A percentile compares a stretch with the other conserved stretches of the same genome.
Conservation (phyloP, 2,329 filamentous ascomycete genomes). For the Colletotrichum cordylinicola region DNA sequence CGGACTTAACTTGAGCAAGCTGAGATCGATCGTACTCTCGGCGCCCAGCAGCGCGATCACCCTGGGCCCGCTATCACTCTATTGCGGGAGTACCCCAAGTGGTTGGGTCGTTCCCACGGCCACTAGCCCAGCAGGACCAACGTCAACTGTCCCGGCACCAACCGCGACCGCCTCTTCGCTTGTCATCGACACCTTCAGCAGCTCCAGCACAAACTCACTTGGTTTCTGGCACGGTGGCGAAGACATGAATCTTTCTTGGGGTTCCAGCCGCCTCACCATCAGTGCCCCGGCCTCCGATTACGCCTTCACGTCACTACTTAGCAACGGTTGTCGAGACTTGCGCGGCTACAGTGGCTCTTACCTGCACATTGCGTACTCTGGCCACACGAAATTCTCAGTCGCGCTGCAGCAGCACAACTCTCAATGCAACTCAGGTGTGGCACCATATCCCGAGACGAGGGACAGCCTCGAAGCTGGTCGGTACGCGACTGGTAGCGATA, state of each 20-base stretch:
- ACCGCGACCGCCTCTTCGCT: slow-evolving; percentile 51
- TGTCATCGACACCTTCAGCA: slow-evolving; percentile 67
- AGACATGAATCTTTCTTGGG: slow-evolving; percentile 60
- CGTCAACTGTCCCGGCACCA: slow-evolving; percentile 55
- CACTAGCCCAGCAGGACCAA: slow-evolving; percentile 44
- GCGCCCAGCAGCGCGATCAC: slow-evolving; percentile 51
- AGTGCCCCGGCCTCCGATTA: slow-evolving; percentile 50
- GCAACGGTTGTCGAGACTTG: slow-evolving; percentile 49
- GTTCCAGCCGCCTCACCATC: slow-evolving; percentile 54
- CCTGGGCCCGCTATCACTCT: slow-evolving; percentile 62
- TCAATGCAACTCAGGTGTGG: slow-evolving; percentile 57
- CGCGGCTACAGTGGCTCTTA: slow-evolving; percentile 62
- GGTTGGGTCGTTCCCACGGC: slow-evolving; percentile 55
- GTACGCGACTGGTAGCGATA: slow-evolving; percentile 59
- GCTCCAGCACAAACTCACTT: slow-evolving; percentile 59
- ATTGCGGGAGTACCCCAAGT: slow-evolving; percentile 56
- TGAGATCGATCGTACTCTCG: slow-evolving; percentile 57
- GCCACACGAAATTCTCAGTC: slow-evolving; percentile 67
- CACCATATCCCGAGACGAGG: slow-evolving; percentile 71
- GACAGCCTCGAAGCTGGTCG: slow-evolving; percentile 70
- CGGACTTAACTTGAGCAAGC: slow-evolving; percentile 55
- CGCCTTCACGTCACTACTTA: slow-evolving; percentile 64
- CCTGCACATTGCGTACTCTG: slow-evolving; percentile 68
- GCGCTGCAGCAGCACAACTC: slow-evolving; percentile 72
- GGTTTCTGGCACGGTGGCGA: slow-evolving; percentile 72